Evolutionary conservation across 2,329 filamentous ascomycete genomes (phyloP), one percentile per base, ranked within the genome.

Genomic region (Diaporthe capsici): DNA sequence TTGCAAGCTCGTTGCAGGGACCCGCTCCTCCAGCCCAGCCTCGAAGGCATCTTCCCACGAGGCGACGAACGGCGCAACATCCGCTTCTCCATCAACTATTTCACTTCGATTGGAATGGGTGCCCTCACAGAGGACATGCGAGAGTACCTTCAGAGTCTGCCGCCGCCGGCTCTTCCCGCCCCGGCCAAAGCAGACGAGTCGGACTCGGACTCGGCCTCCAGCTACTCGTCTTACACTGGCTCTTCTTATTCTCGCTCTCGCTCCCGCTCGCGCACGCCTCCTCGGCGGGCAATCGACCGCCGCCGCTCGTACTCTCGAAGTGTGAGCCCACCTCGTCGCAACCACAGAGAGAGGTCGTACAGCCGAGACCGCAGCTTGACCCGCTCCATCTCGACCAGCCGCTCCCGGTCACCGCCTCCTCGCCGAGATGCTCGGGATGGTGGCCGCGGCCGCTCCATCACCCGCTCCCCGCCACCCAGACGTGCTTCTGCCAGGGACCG

Each of bases 11-110:
- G 94, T 25, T 89, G 98, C 85, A 91, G 89, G 78, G 95, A 98
- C 79, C 94, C 97, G 58, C 90, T 92, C 68, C 88, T 98, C 53
- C 92, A 93, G 76, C 92, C 95, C 68, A 94, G 91, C 82, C 91
- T 98, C 76, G 91, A 93, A 53, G 96, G 96, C 42, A 87, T 99
- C 58, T 98, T 99, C 88, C 97, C 97, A 0, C 93, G 88, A 76
- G 70, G 73, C 39, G 96, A 98, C 83, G 95, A 95, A 81, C 92
- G 95, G 34, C 93, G 94, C 82, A 97, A 98, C 84, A 95, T 96
- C 53, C 92, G 96, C 72, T 99, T 99, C 88, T 95, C 96, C 70
- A 98, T 99, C 92, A 99, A 99, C 86, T 99, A 98, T 89, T 98
- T 99, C 84, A 99, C 97, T 13, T 97, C 95, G 81, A 98, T 99